Conservation (phyloP, 257 asterid genomes). For the Cordia subcordata region DNA sequence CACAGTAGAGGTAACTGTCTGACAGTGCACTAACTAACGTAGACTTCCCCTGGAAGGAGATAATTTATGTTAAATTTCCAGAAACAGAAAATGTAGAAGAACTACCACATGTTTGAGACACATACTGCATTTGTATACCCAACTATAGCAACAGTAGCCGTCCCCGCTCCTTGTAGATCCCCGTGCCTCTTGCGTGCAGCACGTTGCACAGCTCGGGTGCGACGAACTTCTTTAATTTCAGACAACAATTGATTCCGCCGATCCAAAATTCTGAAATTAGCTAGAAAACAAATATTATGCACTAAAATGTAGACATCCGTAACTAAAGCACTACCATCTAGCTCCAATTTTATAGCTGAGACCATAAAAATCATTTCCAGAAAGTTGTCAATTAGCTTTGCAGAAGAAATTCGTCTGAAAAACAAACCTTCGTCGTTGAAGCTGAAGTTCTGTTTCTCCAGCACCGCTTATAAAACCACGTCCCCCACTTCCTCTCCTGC, state of each 20-base stretch:
- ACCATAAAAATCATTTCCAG: not conserved
- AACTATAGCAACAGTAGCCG: conserved; percentile 86
- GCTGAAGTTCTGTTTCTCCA: conserved; percentile 99
- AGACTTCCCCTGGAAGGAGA: conserved; percentile 76
- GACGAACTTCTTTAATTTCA: conserved; percentile 89
- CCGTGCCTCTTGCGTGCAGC: conserved; percentile 79
- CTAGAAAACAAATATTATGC: not conserved
- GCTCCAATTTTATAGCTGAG: not conserved
- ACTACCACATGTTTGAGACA: conserved; percentile 16
- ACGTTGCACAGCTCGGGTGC: conserved; percentile 88
- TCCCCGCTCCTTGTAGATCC: conserved; percentile 54
- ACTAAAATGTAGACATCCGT: too few relatives aligned
- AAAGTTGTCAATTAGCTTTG: not conserved
- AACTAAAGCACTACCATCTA: too few relatives aligned
- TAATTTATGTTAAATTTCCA: conserved; percentile 4
- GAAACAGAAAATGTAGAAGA: conserved; percentile 12
- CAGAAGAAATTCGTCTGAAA: not conserved
- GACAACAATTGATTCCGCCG: conserved; percentile 67
- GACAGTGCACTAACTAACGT: conserved; percentile 84
- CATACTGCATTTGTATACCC: conserved; percentile 99
- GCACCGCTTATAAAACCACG: conserved; percentile 98
- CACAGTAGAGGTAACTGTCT: conserved; percentile 66
- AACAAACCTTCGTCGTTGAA: conserved; percentile 81
- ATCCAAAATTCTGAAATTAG: conserved; percentile 65
- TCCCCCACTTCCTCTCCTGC: conserved; percentile 99